These are phyloP conservation scores for Candida fluviatilis DNA, from an alignment of 805 yeast genomes.

Conservation along the genomic window DNA sequence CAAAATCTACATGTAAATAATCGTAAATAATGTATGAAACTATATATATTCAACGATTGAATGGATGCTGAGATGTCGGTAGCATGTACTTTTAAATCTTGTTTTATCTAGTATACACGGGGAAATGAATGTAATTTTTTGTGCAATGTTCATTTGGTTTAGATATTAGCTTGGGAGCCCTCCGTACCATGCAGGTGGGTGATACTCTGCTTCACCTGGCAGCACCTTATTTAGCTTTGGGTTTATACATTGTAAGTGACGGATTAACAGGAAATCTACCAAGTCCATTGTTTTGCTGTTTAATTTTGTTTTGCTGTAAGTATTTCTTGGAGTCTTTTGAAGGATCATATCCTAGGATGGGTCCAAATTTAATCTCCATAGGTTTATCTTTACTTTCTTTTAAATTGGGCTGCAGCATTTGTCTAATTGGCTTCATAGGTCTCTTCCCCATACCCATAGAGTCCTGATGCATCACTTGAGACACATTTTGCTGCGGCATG, in stretches of 20 bases:
- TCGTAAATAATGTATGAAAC: too few species aligned
- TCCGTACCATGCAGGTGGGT: too few species aligned
- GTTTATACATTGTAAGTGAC: conserved; percentile 31
- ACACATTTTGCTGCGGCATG: neutral
- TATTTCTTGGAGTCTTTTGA: conserved; percentile 21
- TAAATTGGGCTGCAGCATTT: conserved; percentile 10
- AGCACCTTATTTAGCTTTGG: conserved; percentile 17
- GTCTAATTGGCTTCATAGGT: neutral
- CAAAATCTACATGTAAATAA: too few species aligned
- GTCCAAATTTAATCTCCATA: conserved; percentile 33
- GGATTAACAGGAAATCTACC: conserved; percentile 29
- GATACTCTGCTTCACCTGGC: too few species aligned
- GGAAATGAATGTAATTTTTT: too few species aligned
- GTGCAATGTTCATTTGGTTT: too few species aligned
- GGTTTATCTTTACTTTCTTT: conserved; percentile 20
- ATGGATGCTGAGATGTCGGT: too few species aligned
- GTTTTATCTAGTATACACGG: too few species aligned
- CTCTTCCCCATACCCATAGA: neutral
- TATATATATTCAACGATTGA: too few species aligned
- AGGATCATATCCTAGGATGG: conserved; percentile 39
- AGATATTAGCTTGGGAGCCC: too few species aligned
- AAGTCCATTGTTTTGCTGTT: conserved; percentile 18
- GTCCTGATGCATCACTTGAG: neutral
- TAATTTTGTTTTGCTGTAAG: conserved; percentile 11
- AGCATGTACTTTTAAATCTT: too few species aligned